Percentiles rank a stretch among this genome's conserved stretches.
These are phyloP conservation scores for Ophiocordyceps camponoti-floridani DNA, from an alignment of 2,329 filamentous ascomycete genomes.

Conservation along the genomic window DNA sequence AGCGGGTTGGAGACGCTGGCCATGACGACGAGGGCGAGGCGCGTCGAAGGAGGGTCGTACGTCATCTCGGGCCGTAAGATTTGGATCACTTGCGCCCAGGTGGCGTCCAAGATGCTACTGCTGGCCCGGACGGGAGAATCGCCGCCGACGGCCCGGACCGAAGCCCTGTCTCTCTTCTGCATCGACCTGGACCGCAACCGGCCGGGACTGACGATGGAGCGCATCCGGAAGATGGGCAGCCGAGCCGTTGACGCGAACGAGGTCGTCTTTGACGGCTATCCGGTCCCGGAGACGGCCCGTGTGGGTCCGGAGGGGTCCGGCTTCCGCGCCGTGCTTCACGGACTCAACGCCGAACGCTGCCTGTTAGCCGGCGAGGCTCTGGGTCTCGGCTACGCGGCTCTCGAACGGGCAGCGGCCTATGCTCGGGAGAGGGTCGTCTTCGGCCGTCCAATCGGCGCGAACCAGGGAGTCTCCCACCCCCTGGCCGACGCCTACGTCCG, in stretches of 20 bases:
- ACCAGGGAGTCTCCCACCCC: slow-evolving; percentile 43
- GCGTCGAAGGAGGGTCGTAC: slow-evolving; percentile 33
- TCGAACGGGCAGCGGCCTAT: slow-evolving; percentile 44
- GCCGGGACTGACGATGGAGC: slow-evolving; percentile 37
- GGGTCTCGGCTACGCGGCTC: slow-evolving; percentile 58
- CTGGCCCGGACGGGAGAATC: slow-evolving; percentile 54
- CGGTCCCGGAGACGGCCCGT: slow-evolving; percentile 42
- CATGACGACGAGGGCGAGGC: slow-evolving; percentile 41
- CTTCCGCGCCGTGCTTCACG: slow-evolving; percentile 63
- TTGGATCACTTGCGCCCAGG: slow-evolving; percentile 75
- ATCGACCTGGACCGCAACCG: slow-evolving; percentile 47
- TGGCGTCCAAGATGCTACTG: slow-evolving; percentile 67
- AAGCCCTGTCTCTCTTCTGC: slow-evolving; percentile 65
- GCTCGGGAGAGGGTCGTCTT: slow-evolving; percentile 43
- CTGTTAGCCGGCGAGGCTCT: slow-evolving; percentile 64
- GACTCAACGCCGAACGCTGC: slow-evolving; percentile 66
- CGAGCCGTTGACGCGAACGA: slow-evolving; percentile 71
- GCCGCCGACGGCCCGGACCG: slow-evolving; percentile 29
- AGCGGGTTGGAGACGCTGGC: slow-evolving; percentile 63
- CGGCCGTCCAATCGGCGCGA: slow-evolving; percentile 44
- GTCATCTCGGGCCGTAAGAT: slow-evolving; percentile 64
- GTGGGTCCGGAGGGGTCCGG: slow-evolving; percentile 59
- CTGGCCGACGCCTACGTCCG: slow-evolving; percentile 47
- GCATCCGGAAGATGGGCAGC: slow-evolving; percentile 75
- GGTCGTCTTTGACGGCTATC: slow-evolving; percentile 72